phyloP scores from a whole-genome alignment of 2,329 filamentous ascomycete species.

The Exophiala bonariae region DNA sequence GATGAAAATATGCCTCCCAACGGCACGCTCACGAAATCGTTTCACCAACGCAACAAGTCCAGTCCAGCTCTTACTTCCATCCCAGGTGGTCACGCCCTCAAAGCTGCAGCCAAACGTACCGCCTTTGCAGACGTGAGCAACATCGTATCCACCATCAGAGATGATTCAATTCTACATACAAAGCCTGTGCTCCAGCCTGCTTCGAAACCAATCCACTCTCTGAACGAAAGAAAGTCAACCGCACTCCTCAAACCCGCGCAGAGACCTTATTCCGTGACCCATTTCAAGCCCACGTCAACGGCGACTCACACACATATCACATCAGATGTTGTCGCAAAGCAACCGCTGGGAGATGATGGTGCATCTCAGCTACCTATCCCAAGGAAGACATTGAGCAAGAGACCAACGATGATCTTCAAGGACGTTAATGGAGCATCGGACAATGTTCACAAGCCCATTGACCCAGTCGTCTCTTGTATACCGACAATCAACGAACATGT shows the following conservation, averaged over 20 bases:
- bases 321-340: slow-evolving; percentile 2
- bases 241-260: slow-evolving; percentile 62
- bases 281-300: slow-evolving; percentile 40
- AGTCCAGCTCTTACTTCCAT: slow-evolving; percentile 61
- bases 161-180: slow-evolving; percentile 55
- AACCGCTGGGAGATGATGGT: neutral
- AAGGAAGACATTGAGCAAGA: slow-evolving; percentile 53
- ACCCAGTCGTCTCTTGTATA: slow-evolving; percentile 2
- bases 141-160: slow-evolving; percentile 52
- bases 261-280: slow-evolving; percentile 49
- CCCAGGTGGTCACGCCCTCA: slow-evolving; percentile 56
- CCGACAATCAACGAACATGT: slow-evolving; percentile 4
- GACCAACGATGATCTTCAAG: slow-evolving; percentile 56
- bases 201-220: slow-evolving; percentile 33
- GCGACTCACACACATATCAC: slow-evolving; percentile 27
- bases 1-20: slow-evolving; percentile 69
- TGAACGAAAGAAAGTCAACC: slow-evolving; percentile 45
- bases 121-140: slow-evolving; percentile 85
- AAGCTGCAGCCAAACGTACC: slow-evolving; percentile 69
- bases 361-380: slow-evolving; percentile 13
- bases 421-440: slow-evolving; percentile 42
- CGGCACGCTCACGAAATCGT: slow-evolving; percentile 51
- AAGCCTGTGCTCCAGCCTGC: slow-evolving; percentile 43
- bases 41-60: slow-evolving; percentile 83
- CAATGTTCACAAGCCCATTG: slow-evolving; percentile 18